Percentiles rank a stretch among this genome's conserved stretches.
Conservation (phyloP, 441 rosid genomes). For the Geranium incanum region DNA sequence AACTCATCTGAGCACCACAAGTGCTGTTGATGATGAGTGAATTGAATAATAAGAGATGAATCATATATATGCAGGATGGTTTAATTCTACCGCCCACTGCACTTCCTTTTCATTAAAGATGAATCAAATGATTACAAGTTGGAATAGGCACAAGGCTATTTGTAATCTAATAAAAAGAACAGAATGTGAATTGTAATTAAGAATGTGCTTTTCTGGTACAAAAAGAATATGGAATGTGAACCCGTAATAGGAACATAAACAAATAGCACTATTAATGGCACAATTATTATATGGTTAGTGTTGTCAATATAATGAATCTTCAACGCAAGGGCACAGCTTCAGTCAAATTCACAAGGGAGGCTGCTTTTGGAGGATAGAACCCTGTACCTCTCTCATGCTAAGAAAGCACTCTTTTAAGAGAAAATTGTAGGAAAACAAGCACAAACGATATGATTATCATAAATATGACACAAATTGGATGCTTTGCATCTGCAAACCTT, state of each 20-base stretch:
- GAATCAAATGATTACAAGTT: background rate
- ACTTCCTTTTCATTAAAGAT: too few species aligned
- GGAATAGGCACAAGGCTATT: background rate
- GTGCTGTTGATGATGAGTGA: background rate
- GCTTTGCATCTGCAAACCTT: too few species aligned
- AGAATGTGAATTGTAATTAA: too few species aligned
- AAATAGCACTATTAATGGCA: background rate
- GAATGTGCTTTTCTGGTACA: too few species aligned
- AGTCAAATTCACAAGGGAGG: background rate
- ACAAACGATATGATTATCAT: too few species aligned
- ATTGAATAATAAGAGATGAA: background rate
- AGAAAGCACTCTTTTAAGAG: too few species aligned
- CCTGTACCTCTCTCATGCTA: too few species aligned
- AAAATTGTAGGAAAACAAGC: too few species aligned
- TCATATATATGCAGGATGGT: background rate
- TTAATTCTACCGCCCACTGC: background rate
- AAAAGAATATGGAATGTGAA: background rate
- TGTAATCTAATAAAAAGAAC: background rate
- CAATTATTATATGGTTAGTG: background rate
- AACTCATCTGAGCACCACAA: background rate
- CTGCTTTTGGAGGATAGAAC: background rate
- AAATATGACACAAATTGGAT: too few species aligned
- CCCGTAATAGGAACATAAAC: background rate
- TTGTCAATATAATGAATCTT: background rate
- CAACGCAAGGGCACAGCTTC: background rate